Percentiles rank a stretch among this genome's conserved stretches.
These are phyloP conservation scores for Thielaviopsis euricoi DNA, from an alignment of 2,329 filamentous ascomycete genomes.

Conservation along the genomic window DNA sequence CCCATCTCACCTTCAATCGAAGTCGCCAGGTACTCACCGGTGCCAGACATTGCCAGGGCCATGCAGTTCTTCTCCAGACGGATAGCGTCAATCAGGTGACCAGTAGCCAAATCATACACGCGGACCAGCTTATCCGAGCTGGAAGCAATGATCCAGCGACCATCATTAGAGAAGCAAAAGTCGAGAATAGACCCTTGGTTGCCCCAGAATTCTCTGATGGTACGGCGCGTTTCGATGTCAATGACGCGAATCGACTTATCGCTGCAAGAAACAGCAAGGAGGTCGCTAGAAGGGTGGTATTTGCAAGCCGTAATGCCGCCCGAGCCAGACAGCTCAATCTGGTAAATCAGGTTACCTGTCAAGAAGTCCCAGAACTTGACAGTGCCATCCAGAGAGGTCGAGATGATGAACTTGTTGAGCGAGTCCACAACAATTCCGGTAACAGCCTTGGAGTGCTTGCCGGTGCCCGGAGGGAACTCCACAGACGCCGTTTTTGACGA, in stretches of 20 bases:
- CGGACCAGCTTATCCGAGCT: conserved; percentile 66
- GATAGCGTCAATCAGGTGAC: conserved; percentile 87
- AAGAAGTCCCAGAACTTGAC: conserved; percentile 96
- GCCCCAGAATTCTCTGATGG: conserved; percentile 86
- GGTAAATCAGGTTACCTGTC: conserved; percentile 61
- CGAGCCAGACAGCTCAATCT: conserved; percentile 62
- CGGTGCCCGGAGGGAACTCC: conserved; percentile 35
- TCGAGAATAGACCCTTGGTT: conserved; percentile 59
- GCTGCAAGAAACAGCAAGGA: conserved; percentile 77
- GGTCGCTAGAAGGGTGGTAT: conserved; percentile 68
- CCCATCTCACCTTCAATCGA: conserved; percentile 68
- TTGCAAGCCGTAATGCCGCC: conserved; percentile 49
- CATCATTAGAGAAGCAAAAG: conserved; percentile 80
- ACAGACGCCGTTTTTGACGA: conserved; percentile 25
- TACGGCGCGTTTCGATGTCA: conserved; percentile 76
- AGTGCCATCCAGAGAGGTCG: conserved; percentile 77
- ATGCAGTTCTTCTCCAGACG: conserved; percentile 63
- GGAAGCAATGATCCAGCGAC: conserved; percentile 81
- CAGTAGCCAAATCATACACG: conserved; percentile 90
- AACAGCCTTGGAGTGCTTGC: conserved; percentile 65
- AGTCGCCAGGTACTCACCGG: conserved; percentile 88
- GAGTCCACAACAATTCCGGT: conserved; percentile 79
- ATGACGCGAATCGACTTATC: conserved; percentile 78
- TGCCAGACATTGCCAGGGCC: conserved; percentile 71
- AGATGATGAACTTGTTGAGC: conserved; percentile 74